Evolutionary conservation across 1,284 basidiomycete species (phyloP), one percentile per base, ranked within the genome.

Genomic region (Apiotrichum montevideense): DNA sequence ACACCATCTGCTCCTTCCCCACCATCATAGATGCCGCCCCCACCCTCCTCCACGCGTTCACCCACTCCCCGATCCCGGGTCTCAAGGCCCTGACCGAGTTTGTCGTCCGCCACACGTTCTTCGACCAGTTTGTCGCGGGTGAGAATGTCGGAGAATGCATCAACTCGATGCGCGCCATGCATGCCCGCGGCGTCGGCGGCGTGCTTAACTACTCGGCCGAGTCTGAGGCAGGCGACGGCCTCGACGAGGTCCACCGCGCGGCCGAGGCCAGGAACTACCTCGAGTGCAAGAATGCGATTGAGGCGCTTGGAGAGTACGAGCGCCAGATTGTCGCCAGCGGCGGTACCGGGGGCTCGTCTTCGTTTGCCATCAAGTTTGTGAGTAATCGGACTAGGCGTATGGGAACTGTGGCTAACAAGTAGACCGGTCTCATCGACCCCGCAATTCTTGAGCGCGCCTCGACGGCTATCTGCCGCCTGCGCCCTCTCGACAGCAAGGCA

Each of bases 161-260:
- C 7, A 84, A 86, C 2, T 69, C 87, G 3, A 81, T 95, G 47
- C 79, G 80, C 43, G 69, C 75, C 14, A 78, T 95, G 37, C 82
- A 88, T 32, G 69, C 74, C 9, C 81, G 82, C 62, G 86, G 87
- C 65, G 87, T 86, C 59, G 92, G 90, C 5, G 80, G 83, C n/a
- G 78, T 95, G 14, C 84, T 96, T 63, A 86, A 83, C 39, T 94
- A 94, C 76, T 88, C 85, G 46, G 89, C 90, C 33, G 90, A 94
- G 74, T 89, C 88, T 9, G 84, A 89, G 61, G 82, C 85, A 64
- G 77, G 78, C 8, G 60, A 58, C 39, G 51, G 44, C 5, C 56
- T 58, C 13, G 54, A 51, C 11, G 55, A n/a, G 14, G 32, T 3
- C 14, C 46, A 48, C 50, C 55, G 46, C 29, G 51, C 42, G 3